Conservation (phyloP, 768 basidiomycete genomes). For the Pleurotus sapidus region DNA sequence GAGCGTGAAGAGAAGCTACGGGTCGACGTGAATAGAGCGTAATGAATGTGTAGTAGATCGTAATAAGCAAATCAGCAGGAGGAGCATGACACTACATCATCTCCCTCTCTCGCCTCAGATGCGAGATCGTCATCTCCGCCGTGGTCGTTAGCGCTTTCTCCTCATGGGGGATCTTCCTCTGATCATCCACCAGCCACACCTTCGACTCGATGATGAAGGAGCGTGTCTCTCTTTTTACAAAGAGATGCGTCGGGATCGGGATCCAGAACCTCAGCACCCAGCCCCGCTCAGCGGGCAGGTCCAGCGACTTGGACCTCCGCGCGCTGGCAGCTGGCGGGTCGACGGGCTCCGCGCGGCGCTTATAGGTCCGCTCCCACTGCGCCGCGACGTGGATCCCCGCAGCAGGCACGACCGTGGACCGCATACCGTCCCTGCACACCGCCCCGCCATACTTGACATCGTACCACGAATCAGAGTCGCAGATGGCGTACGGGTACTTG, state of each 20-base stretch:
- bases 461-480: constrained; percentile 2
- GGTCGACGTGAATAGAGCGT: no score
- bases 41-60: no score
- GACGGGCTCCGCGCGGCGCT: constrained; percentile 2
- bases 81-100: constrained; percentile 21
- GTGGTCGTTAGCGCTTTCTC: constrained; percentile 18
- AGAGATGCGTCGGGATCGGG: constrained; percentile 45
- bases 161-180: constrained; percentile 13
- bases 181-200: constrained; percentile 33
- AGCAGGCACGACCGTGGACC: background rate
- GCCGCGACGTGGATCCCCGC: background rate
- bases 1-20: no score
- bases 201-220: constrained; percentile 34
- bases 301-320: background rate
- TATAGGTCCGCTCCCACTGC: constrained; percentile 7
- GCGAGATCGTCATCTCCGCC: constrained; percentile 38
- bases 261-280: constrained; percentile 41
- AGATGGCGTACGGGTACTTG: background rate
- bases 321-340: background rate
- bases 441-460: background rate
- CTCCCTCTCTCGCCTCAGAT: constrained; percentile 37
- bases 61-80: background rate
- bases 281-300: constrained; percentile 12
- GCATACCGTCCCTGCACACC: background rate
- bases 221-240: constrained; percentile 43